Conservation (phyloP, 305 asterid genomes). For the Petunia hybrid region DNA sequence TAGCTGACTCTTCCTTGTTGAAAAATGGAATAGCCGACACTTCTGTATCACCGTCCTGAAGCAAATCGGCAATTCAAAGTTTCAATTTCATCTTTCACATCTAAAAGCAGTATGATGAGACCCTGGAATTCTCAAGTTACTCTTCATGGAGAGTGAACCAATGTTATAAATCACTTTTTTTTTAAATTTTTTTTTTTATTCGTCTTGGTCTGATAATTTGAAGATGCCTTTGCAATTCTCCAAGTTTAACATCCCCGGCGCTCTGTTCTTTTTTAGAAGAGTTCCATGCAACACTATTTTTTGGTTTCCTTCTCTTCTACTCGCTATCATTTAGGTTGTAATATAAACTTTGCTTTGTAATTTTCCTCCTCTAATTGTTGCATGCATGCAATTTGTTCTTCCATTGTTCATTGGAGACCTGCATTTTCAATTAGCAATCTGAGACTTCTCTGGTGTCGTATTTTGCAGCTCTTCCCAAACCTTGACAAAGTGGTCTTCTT, state of each 20-base stretch:
- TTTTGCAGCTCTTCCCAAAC: constrained; percentile 91
- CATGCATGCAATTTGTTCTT: not conserved
- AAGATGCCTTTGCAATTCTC: not conserved
- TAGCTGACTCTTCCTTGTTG: not conserved
- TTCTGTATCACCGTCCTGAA: constrained; percentile 6
- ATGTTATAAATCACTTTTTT: not conserved
- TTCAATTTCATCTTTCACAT: constrained; percentile 23
- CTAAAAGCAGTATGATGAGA: constrained; percentile 3
- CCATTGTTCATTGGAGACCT: not conserved
- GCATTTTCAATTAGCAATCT: constrained; percentile 23
- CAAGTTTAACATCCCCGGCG: not conserved
- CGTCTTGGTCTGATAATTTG: constrained; percentile 20
- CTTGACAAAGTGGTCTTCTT: constrained; percentile 97
- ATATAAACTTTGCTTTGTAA: not conserved
- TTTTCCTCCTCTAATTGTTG: not conserved
- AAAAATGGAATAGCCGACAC: constrained; percentile 27
- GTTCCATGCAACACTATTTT: not conserved
- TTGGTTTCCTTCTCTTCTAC: constrained; percentile 8
- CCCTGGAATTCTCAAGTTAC: constrained; percentile 5
- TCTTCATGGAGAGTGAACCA: constrained; percentile 22
- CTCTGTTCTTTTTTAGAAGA: constrained; percentile 2
- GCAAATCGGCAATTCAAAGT: constrained; percentile 8
- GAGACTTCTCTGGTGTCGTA: constrained; percentile 34
- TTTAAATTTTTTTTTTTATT: not conserved
- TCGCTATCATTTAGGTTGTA: not conserved